Base-by-base conservation (phyloP, 371 early-diverging fungal species). In the Umbelopsis sp. region DNA sequence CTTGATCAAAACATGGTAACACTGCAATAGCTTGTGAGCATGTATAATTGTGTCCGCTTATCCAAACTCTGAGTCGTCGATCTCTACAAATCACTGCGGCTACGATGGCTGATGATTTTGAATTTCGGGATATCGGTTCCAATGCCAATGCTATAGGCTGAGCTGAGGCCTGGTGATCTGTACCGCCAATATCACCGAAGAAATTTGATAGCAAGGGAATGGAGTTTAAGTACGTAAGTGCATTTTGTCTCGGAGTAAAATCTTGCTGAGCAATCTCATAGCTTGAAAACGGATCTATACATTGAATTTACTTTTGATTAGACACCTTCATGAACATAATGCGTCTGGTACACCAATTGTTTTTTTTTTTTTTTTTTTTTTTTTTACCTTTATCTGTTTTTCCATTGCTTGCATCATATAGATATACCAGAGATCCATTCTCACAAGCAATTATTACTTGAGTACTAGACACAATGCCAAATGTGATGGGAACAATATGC, bases 231-330 rank as follows among this genome's bases (percentile, higher is more conserved):
- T 57, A 57, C 16, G 18, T 16, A 18, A 35, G 35, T 14, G 57
- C 57, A 35, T 57, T 35, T 3, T 35, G 25, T 57, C 41, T 41
- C 41, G 41, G 57, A 35, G 57, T 57, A n/a, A n/a, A 14, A 32
- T 57, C 57, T n/a, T 57, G 57, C 35, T 29, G 57, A 29, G n/a
- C 18, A 32, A 57, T 57, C 18, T 57, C 57, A 57, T 57, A 29
- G 9, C 18, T 35, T 18, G 57, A 35, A 29, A 57, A 57, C 5
- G 37, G 57, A 29, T 57, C 57, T 57, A 29, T 18, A 4, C 29
- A 29, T 29, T 1, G 1, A 29, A 29, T 29, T 29, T 29, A 29
- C 1, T 29, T 22, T 41, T 41, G 7, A 41, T 41, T 2, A 41
- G 7, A 41, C 7, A 7, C 7, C 4, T 41, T 10, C 41, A 41